phyloP scores from a whole-genome alignment of 208 protist genomes.

The Tritrichomonas foetus region DNA sequence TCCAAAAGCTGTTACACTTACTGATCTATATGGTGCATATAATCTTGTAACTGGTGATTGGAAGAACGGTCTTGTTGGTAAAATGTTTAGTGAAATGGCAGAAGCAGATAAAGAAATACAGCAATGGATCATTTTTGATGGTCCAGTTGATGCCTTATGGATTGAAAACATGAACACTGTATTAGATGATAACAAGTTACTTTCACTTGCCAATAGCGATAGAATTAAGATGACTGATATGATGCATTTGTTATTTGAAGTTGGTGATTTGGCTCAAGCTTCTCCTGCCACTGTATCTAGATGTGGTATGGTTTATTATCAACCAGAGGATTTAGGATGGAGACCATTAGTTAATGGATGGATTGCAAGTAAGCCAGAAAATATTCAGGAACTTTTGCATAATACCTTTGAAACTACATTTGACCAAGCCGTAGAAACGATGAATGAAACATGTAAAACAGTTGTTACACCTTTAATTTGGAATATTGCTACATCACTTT shows the following conservation, averaged over 20 bases:
- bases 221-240: constrained; percentile 79
- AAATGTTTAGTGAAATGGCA: constrained; percentile 73
- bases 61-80: constrained; percentile 67
- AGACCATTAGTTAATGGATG: neutral
- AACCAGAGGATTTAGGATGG: constrained; percentile 82
- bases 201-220: constrained; percentile 86
- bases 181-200: constrained; percentile 93
- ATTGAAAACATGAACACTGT: constrained; percentile 99
- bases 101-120: constrained; percentile 58
- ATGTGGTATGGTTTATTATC: constrained; percentile 95
- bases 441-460: neutral
- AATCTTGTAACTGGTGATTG: constrained; percentile 70
- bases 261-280: constrained; percentile 88
- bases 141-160: constrained; percentile 94
- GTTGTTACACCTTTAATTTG: constrained; percentile 12
- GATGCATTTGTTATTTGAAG: constrained; percentile 92
- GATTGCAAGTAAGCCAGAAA: constrained; percentile 31
- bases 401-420: neutral
- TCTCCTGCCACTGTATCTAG: constrained; percentile 96
- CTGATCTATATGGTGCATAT: constrained; percentile 89
- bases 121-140: constrained; percentile 94
- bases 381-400: neutral
- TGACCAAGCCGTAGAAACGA: neutral
- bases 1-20: constrained; percentile 86
- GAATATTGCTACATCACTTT: constrained; percentile 4